Evolutionary conservation across 192 early-diverging fungal genomes (phyloP), one percentile per base, ranked within the genome.

Genomic region (Coemansia asiatica): DNA sequence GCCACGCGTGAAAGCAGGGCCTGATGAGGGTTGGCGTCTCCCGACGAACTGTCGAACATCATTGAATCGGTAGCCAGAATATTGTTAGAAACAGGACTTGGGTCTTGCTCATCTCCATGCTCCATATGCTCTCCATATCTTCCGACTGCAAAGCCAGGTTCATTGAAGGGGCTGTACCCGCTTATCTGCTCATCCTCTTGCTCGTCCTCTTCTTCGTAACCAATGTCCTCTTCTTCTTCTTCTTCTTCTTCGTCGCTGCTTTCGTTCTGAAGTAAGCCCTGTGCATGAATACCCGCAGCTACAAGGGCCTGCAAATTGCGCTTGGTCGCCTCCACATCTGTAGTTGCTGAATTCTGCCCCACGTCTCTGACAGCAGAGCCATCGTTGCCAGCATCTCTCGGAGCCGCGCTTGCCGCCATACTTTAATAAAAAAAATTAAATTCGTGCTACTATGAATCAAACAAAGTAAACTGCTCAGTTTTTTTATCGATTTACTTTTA

Each of bases 1-100:
- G 82, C 77, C 35, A 83, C 70, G 22, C 72, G 75, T n/a, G 72
- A 71, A 12, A 77, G 51, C 44, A 83, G 75, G 13, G 74, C 75
- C 33, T 66, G 65, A 29, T 68, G 65, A 21, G 36, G 38, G 26
- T 21, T 29, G 13, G 51, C 15, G 29, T 50, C 38, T 54, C 27
- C 23, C 19, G 60, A 36, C 63, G 51, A 36, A 3, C 31, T 33
- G 3, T 33, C 31, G 8, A 33, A 33, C 31, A 33, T 33, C 31
- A 33, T 33, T 3, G 31, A 3, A 33, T 33, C 31, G 31, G 31
- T 8, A 3, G 31, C 31, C 31, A 33, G 31, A 8, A 33, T 8
- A 8, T 8, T 33, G 31, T 33, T 33, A 6, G 31, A 33, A 33
- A 3, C 13, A 18, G 9, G 3, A 15, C 40, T 16, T 31, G 21